These are phyloP conservation scores for Serendipita sp. DNA, from an alignment of 768 basidiomycete species.

Conservation along the genomic window DNA sequence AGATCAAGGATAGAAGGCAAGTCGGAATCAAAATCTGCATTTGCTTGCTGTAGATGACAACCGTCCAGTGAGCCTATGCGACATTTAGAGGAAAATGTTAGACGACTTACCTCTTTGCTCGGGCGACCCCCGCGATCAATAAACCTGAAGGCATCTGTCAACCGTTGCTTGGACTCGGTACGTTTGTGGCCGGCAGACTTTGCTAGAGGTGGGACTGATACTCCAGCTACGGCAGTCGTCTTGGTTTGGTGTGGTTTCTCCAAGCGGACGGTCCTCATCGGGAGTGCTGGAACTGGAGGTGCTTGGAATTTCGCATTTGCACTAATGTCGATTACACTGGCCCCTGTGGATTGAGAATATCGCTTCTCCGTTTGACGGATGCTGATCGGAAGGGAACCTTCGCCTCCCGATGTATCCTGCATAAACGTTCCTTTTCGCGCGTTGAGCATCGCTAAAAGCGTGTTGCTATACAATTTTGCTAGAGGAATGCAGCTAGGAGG, in stretches of 20 bases:
- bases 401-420: not conserved
- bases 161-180: not conserved
- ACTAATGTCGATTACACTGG: too few relatives aligned
- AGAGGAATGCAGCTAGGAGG: not conserved
- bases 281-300: too few relatives aligned
- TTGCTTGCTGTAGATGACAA: not conserved
- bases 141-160: not conserved
- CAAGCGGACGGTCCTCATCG: too few relatives aligned
- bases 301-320: too few relatives aligned
- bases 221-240: not conserved
- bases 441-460: not conserved
- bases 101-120: not conserved
- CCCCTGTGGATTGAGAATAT: not conserved
- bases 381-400: not conserved
- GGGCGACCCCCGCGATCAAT: not conserved
- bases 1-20: not conserved
- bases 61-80: not conserved
- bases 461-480: slow-evolving; percentile 3
- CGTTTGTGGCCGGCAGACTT: not conserved
- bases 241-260: too few relatives aligned
- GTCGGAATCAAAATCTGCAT: not conserved
- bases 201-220: not conserved
- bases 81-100: not conserved
- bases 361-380: not conserved
- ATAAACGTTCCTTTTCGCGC: not conserved